phyloP scores from a whole-genome alignment of 78 protist species.

The Chrysochromulina tobinii region DNA sequence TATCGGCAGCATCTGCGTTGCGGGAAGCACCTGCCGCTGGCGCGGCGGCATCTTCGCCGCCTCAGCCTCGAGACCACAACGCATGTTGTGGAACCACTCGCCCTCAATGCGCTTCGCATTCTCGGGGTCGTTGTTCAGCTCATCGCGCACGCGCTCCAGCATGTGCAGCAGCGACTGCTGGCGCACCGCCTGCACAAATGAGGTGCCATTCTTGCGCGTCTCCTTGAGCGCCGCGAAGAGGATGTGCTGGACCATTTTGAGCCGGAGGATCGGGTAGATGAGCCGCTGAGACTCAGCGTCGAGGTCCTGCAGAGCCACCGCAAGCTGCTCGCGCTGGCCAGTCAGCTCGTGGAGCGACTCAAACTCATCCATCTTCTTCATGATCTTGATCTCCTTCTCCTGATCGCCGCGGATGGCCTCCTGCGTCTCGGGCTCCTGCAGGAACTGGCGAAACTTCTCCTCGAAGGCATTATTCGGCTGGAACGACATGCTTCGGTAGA shows the following conservation, averaged over 20 bases:
- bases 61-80: too few species aligned
- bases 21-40: neutral
- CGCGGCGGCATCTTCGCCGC: too few species aligned
- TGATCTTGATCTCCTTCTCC: neutral
- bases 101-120: neutral
- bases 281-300: neutral
- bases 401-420: constrained; percentile 7
- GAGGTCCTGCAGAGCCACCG: constrained; percentile 9
- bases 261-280: constrained; percentile 5
- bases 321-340: constrained; percentile 15
- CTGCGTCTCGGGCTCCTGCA: constrained; percentile 15
- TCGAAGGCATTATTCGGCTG: neutral
- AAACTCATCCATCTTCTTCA: neutral
- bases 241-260: neutral
- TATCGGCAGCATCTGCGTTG: constrained; percentile 21
- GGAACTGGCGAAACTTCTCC: neutral
- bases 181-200: neutral
- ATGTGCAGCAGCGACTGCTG: neutral
- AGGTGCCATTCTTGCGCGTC: neutral
- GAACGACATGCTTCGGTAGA: too few species aligned
- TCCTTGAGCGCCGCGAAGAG: neutral
- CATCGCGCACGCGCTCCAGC: neutral
- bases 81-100: neutral
- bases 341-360: constrained; percentile 1
- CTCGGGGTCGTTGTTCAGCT: constrained; percentile 11